Base-by-base conservation (phyloP, 1,284 basidiomycete species). In the Inonotus hispidus region DNA sequence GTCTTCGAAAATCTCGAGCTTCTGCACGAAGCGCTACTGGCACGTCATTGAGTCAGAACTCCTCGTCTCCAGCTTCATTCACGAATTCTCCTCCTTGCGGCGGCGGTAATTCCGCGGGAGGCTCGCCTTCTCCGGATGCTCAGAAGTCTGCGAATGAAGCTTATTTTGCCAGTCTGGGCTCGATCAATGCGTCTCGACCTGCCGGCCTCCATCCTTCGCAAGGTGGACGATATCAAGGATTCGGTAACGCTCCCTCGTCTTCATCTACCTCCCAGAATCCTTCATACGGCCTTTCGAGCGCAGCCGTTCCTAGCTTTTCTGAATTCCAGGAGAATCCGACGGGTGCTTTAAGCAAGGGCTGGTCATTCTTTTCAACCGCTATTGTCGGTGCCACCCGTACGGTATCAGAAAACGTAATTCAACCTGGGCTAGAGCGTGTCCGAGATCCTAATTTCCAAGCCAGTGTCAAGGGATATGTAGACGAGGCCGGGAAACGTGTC, bases 171-270 rank as follows among this genome's bases (percentile, higher is more conserved):
- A 75, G 72, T 49, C 80, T 94, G 21, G 92, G 92, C 10, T 80
- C 82, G 58, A 72, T 79, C 7, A 94, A 94, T 69, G 88, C 90
- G 2, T 73, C 72, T 55, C 82, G 92, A 16, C 79, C 90, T 14
- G 81, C 77, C 3, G 78, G 92, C 69, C 73, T 94, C 32, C 90
- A 89, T 1, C 92, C 92, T 27, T 91, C 88, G 1, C 92, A 93
- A 74, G 92, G 92, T 55, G 92, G 92, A 43, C 82, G 83, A 47
- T 94, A 94, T 71, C 83, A 85, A 66, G 92, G 92, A 14, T 95
- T 95, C 70, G 92, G 92, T 5, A 43, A 16, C 19, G 87, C 87
- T 0, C 85, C 88, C 11, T 72, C 81, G 1, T 82, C 85, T 8
- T 69, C 79, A 11, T 70, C 77, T 1, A 69, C 68, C 6, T 77